Percentiles rank a stretch among this genome's conserved stretches.
phyloP scores from a whole-genome alignment of 306 rosid genomes.

The Casuarina glauca region DNA sequence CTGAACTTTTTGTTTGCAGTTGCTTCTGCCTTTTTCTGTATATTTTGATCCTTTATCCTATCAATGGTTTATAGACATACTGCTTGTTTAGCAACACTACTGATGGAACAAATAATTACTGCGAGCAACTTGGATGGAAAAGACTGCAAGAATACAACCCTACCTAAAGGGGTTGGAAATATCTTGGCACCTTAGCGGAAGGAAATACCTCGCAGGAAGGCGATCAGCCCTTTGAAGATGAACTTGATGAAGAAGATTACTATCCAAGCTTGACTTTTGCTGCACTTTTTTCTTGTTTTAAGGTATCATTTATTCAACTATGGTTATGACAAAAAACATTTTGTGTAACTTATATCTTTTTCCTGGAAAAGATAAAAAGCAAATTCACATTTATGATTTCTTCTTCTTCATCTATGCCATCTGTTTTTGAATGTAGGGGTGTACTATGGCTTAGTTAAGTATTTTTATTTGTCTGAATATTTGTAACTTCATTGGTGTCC shows the following conservation, averaged over 20 bases:
- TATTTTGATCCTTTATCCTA: conserved; percentile 27
- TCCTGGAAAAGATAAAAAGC: background rate
- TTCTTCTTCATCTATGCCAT: background rate
- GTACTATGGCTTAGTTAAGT: background rate
- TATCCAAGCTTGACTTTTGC: conserved; percentile 92
- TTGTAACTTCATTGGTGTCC: background rate
- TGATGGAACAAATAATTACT: conserved; percentile 70
- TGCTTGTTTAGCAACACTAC: conserved; percentile 70
- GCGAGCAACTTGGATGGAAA: conserved; percentile 82
- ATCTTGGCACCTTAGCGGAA: conserved; percentile 64
- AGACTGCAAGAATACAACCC: conserved; percentile 73
- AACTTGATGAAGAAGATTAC: conserved; percentile 75
- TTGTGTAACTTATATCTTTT: background rate
- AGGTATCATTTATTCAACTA: conserved; percentile 44
- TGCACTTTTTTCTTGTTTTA: conserved; percentile 78
- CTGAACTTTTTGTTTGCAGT: conserved; percentile 13
- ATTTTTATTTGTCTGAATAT: background rate
- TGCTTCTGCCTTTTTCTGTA: conserved; percentile 9
- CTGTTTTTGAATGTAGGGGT: background rate
- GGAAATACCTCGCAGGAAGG: conserved; percentile 53
- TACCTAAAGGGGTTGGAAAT: conserved; percentile 68
- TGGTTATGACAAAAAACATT: background rate
- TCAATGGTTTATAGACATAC: conserved; percentile 80
- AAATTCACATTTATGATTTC: conserved; percentile 1
- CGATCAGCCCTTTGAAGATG: conserved; percentile 55